Percentiles rank a stretch among this genome's conserved stretches.
These are phyloP conservation scores for Talaromyces islandicus DNA, from an alignment of 2,329 filamentous ascomycete species.

Conservation along the genomic window DNA sequence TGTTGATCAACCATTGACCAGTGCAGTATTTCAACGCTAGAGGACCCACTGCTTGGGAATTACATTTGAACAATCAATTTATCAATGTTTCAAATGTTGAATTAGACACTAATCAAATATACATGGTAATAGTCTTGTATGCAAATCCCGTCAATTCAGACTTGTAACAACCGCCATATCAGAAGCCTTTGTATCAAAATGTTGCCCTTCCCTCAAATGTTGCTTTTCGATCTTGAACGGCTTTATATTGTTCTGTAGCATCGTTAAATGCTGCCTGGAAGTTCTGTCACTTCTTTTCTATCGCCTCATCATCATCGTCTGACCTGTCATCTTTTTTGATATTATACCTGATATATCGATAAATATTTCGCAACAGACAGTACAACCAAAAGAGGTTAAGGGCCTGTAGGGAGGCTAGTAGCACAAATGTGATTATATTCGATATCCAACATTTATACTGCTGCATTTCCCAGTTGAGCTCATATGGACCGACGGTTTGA, in stretches of 20 bases:
- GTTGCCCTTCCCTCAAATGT: no score
- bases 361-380: constrained; percentile 5
- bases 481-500: constrained; percentile 7
- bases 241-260: no score
- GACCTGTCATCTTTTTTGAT: constrained; percentile 9
- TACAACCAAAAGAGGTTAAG: constrained; percentile 10
- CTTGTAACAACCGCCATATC: no score
- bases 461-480: constrained; percentile 8
- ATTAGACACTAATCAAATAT: neutral
- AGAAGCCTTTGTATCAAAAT: no score
- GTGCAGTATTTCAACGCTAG: no score
- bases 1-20: no score
- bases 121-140: neutral
- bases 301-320: constrained; percentile 2
- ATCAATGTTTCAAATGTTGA: neutral
- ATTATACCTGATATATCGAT: constrained; percentile 3
- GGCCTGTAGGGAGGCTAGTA: constrained; percentile 6
- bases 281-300: neutral
- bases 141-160: no score
- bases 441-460: constrained; percentile 12
- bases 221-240: no score
- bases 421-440: constrained; percentile 6
- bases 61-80: no score
- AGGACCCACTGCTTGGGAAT: no score
- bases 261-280: no score